Conservation (phyloP, 2,329 filamentous ascomycete species). For the Penicillium sp. region DNA sequence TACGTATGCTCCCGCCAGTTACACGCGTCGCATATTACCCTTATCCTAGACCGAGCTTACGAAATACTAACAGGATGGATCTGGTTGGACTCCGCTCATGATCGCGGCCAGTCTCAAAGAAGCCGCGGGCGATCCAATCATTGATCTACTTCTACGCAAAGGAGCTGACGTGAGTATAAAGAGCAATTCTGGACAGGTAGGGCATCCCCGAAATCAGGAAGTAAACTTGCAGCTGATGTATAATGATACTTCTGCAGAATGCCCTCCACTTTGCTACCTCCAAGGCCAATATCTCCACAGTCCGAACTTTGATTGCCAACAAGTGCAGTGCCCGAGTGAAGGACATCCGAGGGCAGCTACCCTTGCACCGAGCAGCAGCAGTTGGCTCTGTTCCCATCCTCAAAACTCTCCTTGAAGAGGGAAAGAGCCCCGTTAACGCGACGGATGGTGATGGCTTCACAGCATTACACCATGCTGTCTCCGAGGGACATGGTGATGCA, state of each 20-base stretch:
- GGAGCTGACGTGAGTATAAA: slow-evolving; percentile 48
- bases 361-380: slow-evolving; percentile 88
- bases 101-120: slow-evolving; percentile 50
- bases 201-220: neutral
- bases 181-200: slow-evolving; percentile 45
- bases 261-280: slow-evolving; percentile 89
- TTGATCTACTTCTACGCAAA: slow-evolving; percentile 48
- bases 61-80: slow-evolving; percentile 39
- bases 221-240: too few relatives aligned
- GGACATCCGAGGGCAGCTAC: slow-evolving; percentile 83
- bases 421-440: slow-evolving; percentile 76
- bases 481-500: slow-evolving; percentile 69
- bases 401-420: slow-evolving; percentile 71
- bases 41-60: neutral
- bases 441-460: slow-evolving; percentile 82
- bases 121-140: slow-evolving; percentile 45
- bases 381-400: slow-evolving; percentile 87
- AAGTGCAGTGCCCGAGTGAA: slow-evolving; percentile 77
- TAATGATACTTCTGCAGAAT: slow-evolving; percentile 54
- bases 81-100: slow-evolving; percentile 53
- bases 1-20: slow-evolving; percentile 31
- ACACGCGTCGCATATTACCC: neutral
- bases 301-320: slow-evolving; percentile 70
- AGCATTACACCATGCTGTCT: slow-evolving; percentile 74
- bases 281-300: slow-evolving; percentile 81